Evolutionary conservation across 1,284 basidiomycete genomes (phyloP), one percentile per base, ranked within the genome.

Genomic region (Trametes polyzona): DNA sequence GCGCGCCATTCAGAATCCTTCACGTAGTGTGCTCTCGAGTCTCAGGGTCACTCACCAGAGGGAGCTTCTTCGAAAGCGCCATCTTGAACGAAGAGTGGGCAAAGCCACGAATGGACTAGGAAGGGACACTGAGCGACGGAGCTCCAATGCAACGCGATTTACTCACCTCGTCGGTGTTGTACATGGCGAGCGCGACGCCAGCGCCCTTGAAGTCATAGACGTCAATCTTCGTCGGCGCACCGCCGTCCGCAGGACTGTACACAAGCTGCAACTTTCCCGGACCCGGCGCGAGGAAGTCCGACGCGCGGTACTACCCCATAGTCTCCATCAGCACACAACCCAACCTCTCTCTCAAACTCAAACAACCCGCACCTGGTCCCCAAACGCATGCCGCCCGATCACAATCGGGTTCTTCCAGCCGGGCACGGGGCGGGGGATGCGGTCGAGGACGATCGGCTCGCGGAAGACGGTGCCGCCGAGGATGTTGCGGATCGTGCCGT

Each of bases 21-120:
- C 9, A 26, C n/a, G 19, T 24, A 5, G 37, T 24, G 29, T 5
- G 19, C 2, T 3, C 4, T 1, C n/a, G n/a, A n/a, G n/a, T n/a
- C n/a, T n/a, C n/a, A n/a, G n/a, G n/a, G n/a, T n/a, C n/a, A 72
- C 83, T 54, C 65, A 90, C 88, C 62, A 97, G 77, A 46, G 94
- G 90, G 83, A 98, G 89, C 77, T 95, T 93, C 87, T 98, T 98
- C 40, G 84, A 74, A 56, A 98, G 74, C n/a, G 95, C 96, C 92
- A 98, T 96, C 81, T 98, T 98, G 85, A 99, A 98, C 37, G 92
- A 95, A 8, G 96, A 85, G 77, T 98, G 96, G 3, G 96, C 96
- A 70, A 99, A 99, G 26, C 96, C 96, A 35, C 79, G 81, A 69
- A 99, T 98, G 3, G 92, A 95, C 89, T 60, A 19, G 32, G 37